Percentiles rank a stretch among this genome's conserved stretches.
Evolutionary conservation across 2,329 filamentous ascomycete species (phyloP).

Genomic region (Talaromyces marneffei): DNA sequence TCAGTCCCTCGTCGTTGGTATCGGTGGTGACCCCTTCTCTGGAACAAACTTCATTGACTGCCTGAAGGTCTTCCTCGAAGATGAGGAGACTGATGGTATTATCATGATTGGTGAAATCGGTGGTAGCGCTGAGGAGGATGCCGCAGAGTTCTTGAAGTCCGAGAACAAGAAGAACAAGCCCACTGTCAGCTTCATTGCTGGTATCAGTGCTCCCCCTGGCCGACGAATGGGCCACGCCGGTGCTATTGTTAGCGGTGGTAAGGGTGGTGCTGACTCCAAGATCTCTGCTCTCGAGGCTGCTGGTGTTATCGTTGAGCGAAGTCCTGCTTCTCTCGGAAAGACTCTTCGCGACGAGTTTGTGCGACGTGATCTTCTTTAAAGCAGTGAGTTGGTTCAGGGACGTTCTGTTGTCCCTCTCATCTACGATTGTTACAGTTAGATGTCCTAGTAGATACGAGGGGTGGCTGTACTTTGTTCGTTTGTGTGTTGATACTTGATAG

Average conservation of each 20-base stretch:
- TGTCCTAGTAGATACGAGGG: constrained; percentile 18
- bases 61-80: constrained; percentile 91
- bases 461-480: constrained; percentile 11
- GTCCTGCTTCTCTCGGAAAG: constrained; percentile 86
- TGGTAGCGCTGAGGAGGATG: constrained; percentile 94
- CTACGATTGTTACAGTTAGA: constrained; percentile 16
- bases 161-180: constrained; percentile 94
- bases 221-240: constrained; percentile 98
- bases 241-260: constrained; percentile 95
- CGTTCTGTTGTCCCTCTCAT: constrained; percentile 1
- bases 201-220: constrained; percentile 93
- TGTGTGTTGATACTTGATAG: constrained; percentile 14
- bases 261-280: constrained; percentile 97
- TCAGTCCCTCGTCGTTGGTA: constrained; percentile 96
- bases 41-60: constrained; percentile 99
- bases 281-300: constrained; percentile 89
- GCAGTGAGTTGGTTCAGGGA: neutral
- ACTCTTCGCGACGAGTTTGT: constrained; percentile 93
- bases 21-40: constrained; percentile 96
- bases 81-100: constrained; percentile 95
- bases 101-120: constrained; percentile 99
- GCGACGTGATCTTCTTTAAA: constrained; percentile 86
- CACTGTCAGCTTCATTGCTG: constrained; percentile 95
- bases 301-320: constrained; percentile 93
- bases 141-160: constrained; percentile 87